phyloP scores from a whole-genome alignment of 495 filamentous ascomycete species.

The Physcia stellaris region DNA sequence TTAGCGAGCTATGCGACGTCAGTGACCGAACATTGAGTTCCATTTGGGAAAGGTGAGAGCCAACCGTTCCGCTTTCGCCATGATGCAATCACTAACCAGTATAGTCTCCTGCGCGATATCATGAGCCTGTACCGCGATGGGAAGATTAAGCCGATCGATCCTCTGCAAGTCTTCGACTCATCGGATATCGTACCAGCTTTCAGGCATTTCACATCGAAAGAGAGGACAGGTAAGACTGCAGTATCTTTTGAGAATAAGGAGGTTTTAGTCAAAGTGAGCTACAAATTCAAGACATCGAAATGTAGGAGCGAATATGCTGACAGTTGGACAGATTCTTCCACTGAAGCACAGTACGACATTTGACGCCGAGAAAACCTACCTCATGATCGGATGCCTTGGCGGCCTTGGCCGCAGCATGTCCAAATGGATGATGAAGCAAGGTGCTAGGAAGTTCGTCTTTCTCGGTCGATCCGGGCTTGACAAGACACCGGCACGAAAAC shows the following conservation, averaged over 20 bases:
- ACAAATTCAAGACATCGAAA: too few relatives aligned
- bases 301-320: too few relatives aligned
- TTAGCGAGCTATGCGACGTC: background rate
- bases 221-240: background rate
- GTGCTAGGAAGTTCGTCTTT: constrained; percentile 26
- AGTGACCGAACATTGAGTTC: background rate
- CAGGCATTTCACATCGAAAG: background rate
- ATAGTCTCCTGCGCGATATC: background rate
- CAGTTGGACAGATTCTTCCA: constrained; percentile 1
- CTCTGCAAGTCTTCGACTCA: background rate
- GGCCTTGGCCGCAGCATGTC: constrained; percentile 23
- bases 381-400: constrained; percentile 24
- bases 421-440: constrained; percentile 21
- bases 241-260: constrained; percentile 1
- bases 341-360: constrained; percentile 2
- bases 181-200: constrained; percentile 2
- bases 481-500: constrained; percentile 6
- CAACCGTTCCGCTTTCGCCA: too few relatives aligned
- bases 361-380: constrained; percentile 13
- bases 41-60: too few relatives aligned
- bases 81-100: too few relatives aligned
- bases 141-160: background rate
- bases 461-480: constrained; percentile 19
- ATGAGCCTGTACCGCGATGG: constrained; percentile 1
- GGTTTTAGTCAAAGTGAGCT: background rate